Evolutionary conservation across 2,329 filamentous ascomycete genomes (phyloP).

Genomic region (Grosmannia huntii): DNA sequence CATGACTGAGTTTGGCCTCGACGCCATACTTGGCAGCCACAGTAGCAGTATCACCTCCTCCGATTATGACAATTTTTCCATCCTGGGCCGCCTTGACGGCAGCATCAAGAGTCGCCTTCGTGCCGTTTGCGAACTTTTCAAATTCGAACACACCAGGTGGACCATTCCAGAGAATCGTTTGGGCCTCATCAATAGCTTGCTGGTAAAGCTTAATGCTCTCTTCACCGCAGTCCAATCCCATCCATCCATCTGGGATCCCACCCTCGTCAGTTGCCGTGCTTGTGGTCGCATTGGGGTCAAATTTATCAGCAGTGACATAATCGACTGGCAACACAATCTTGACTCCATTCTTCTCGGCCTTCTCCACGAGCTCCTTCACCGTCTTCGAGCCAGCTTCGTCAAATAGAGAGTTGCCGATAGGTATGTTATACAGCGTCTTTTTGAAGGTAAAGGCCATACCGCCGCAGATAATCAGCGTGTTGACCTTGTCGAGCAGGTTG

Average conservation of each 20-base stretch:
- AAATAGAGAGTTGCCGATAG: constrained; percentile 84
- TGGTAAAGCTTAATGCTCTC: constrained; percentile 84
- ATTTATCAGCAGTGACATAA: constrained; percentile 94
- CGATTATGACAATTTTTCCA: constrained; percentile 96
- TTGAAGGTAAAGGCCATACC: constrained; percentile 99
- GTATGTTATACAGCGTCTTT: constrained; percentile 86
- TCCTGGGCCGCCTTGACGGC: constrained; percentile 61
- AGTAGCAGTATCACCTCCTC: constrained; percentile 94
- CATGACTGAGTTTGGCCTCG: constrained; percentile 95
- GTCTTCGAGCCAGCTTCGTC: constrained; percentile 92
- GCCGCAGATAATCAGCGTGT: constrained; percentile 92
- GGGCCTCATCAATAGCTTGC: constrained; percentile 70
- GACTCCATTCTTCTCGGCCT: constrained; percentile 94
- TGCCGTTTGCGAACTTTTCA: constrained; percentile 83
- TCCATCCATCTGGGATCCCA: constrained; percentile 93
- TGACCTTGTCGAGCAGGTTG: constrained; percentile 95
- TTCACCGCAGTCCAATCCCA: constrained; percentile 90
- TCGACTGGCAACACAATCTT: constrained; percentile 90
- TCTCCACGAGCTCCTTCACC: constrained; percentile 74
- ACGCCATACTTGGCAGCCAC: constrained; percentile 95
- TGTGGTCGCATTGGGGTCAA: constrained; percentile 68
- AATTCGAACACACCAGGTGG: constrained; percentile 97
- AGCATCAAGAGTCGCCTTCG: constrained; percentile 82
- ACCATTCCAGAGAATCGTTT: constrained; percentile 99
- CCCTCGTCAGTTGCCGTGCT: constrained; percentile 73